Conservation (phyloP, 495 filamentous ascomycete genomes). For the Acidomyces sp. region DNA sequence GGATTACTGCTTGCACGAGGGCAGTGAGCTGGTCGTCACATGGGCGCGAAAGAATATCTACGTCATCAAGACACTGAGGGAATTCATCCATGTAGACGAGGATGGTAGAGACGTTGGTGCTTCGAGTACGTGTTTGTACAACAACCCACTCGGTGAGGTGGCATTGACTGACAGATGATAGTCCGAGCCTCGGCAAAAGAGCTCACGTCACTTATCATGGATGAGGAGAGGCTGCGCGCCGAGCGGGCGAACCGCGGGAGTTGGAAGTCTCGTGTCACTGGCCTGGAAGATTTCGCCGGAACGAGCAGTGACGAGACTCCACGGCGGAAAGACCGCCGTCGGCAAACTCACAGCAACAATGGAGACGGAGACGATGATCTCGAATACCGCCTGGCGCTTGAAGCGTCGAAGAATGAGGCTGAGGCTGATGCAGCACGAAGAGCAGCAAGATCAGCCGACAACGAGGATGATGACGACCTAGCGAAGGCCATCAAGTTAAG, state of each 20-base stretch:
- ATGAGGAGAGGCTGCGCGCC: constrained; percentile 84
- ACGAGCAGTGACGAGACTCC: constrained; percentile 4
- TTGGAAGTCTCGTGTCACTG: constrained; percentile 93
- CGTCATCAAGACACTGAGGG: constrained; percentile 94
- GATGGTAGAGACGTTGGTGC: constrained; percentile 89
- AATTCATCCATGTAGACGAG: constrained; percentile 93
- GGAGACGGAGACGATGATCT: constrained; percentile 69
- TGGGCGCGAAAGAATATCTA: constrained; percentile 98
- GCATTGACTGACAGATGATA: constrained; percentile 30
- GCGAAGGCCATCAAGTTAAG: constrained; percentile 94
- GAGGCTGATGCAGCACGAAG: constrained; percentile 75
- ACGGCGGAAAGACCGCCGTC: constrained; percentile 15
- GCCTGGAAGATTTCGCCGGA: constrained; percentile 66
- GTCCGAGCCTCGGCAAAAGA: constrained; percentile 95
- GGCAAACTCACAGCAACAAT: constrained; percentile 9
- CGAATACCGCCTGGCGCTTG: constrained; percentile 84
- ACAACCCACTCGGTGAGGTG: too few relatives aligned
- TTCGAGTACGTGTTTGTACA: constrained; percentile 51
- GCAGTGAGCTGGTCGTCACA: constrained; percentile 89
- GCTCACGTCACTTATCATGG: constrained; percentile 81
- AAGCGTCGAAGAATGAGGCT: constrained; percentile 90
- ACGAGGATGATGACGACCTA: constrained; percentile 66
- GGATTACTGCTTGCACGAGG: constrained; percentile 97
- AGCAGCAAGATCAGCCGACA: constrained; percentile 36
- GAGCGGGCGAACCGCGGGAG: constrained; percentile 85